Percentiles rank a stretch among this genome's conserved stretches.
These are phyloP conservation scores for Leavenworthia alabamica DNA, from an alignment of 345 rosid genomes.

Conservation along the genomic window DNA sequence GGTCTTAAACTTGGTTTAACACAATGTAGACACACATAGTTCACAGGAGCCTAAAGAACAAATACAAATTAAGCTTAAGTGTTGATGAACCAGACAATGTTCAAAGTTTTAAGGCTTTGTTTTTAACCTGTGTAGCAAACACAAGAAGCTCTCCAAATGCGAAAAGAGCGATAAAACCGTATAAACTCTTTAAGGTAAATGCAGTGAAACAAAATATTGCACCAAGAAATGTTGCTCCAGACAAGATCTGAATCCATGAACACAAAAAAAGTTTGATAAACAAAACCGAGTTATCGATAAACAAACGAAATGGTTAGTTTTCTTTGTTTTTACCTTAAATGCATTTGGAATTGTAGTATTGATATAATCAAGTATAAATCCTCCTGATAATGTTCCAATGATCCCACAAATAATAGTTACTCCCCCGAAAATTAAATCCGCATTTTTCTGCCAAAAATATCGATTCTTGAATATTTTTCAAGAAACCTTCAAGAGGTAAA, in stretches of 20 bases:
- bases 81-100: not conserved
- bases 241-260: conserved; percentile 57
- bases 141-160: conserved; percentile 79
- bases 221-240: conserved; percentile 65
- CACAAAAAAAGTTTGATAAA: not conserved
- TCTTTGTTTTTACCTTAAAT: conserved; percentile 51
- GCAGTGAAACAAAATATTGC: conserved; percentile 73
- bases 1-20: conserved; percentile 84
- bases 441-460: conserved; percentile 31
- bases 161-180: conserved; percentile 64
- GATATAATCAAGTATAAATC: conserved; percentile 57
- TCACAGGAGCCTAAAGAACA: conserved; percentile 72
- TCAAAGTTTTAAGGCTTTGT: not conserved
- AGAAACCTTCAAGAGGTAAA: not conserved
- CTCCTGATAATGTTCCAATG: conserved; percentile 76
- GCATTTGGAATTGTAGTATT: conserved; percentile 73
- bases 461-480: conserved; percentile 1
- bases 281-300: not conserved
- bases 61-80: not conserved
- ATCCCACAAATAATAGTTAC: conserved; percentile 81
- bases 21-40: conserved; percentile 76
- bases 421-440: conserved; percentile 89
- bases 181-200: conserved; percentile 66
- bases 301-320: not conserved
- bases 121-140: conserved; percentile 83